Percentiles rank a stretch among this genome's conserved stretches.
Conservation (phyloP, 306 rosid species). For the Acacia crassicarpa region DNA sequence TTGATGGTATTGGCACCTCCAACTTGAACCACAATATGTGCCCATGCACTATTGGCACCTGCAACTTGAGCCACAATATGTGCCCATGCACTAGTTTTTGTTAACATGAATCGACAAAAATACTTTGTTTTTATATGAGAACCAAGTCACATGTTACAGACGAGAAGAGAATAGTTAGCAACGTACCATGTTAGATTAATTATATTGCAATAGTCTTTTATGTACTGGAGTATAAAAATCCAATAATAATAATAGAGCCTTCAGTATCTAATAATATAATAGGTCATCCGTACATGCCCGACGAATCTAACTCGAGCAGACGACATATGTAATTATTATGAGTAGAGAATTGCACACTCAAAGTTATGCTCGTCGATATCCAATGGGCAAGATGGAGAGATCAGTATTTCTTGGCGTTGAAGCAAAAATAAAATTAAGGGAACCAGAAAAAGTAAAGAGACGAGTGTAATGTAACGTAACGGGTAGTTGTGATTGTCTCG, state of each 20-base stretch:
- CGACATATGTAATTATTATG: neutral
- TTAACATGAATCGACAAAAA: neutral
- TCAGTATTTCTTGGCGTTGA: neutral
- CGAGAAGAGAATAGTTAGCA: neutral
- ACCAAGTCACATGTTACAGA: neutral
- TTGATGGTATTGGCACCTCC: neutral
- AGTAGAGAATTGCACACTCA: neutral
- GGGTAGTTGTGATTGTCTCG: neutral
- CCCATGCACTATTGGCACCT: neutral
- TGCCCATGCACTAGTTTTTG: neutral
- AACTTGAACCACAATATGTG: neutral
- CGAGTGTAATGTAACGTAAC: neutral
- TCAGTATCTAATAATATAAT: too few species aligned
- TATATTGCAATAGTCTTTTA: neutral
- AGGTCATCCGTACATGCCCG: neutral
- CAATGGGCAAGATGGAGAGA: neutral
- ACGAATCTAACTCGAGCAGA: neutral
- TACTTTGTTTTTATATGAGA: too few species aligned
- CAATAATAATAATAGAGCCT: too few species aligned
- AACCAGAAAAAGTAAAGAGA: neutral
- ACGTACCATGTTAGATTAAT: too few species aligned
- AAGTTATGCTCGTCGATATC: neutral
- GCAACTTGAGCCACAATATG: neutral
- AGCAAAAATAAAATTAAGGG: neutral
- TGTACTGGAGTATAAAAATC: neutral